Base-by-base conservation (phyloP, 1,284 basidiomycete genomes). In the Pterulicium gracile region DNA sequence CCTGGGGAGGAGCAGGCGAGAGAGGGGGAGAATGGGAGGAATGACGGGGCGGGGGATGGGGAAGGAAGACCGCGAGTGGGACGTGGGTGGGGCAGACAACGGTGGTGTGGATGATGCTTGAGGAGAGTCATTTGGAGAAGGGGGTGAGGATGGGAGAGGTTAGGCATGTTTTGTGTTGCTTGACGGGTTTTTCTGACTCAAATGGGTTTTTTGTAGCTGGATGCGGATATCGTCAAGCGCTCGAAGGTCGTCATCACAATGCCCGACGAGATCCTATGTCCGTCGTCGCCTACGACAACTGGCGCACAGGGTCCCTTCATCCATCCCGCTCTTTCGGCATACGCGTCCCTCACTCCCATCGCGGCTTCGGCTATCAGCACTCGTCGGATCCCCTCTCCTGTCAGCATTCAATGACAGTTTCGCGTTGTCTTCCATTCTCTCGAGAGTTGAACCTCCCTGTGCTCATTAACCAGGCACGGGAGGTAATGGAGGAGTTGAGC, bases 51-150 rank as follows among this genome's bases (percentile, higher is more conserved):
- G n/a, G 27, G n/a, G 27, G 27, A 32, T n/a, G 27, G n/a, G 27
- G n/a, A 10, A 32, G 27, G 27, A 7, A 7, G 10, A 32, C 27
- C 27, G 10, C 27, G 27, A 10, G 10, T 32, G 10, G 7, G 10
- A 32, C 7, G 10, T 32, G 27, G 27, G n/a, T 10, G n/a, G 27
- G 27, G 27, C 27, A 32, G 27, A n/a, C 27, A 7, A 58, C 66
- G 13, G 65, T 63, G 34, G 71, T 87, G 4, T 88, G 85, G 85
- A 75, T 74, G 0, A 75, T 88, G 75, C 83, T 88, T 46, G 84
- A 88, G 60, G 82, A 86, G 49, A 88, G 85, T 59, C 79, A 84
- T 57, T 64, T 88, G 22, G 85, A 85, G 2, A 76, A 73, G 59
- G 73, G 73, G 10, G 79, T 88, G 49, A 66, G 79, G 50, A 65